Base-by-base conservation (phyloP, 2,329 filamentous ascomycete species). In the Sporothrix brunneoviolacea region DNA sequence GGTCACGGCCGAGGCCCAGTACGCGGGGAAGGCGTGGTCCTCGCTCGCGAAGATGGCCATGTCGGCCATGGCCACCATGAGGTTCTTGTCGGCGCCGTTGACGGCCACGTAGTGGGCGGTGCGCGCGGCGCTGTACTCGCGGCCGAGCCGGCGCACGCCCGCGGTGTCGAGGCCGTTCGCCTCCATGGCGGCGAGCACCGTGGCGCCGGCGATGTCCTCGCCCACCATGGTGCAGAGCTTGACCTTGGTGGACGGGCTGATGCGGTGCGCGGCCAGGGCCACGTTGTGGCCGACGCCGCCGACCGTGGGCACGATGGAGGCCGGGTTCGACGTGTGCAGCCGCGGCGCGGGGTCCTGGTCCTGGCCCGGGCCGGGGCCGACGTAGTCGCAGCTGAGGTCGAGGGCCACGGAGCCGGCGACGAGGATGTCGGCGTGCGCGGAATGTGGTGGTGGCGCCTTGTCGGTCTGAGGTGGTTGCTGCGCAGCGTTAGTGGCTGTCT, bases 261-360 rank as follows among this genome's bases (percentile, higher is more conserved):
- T 75, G 28, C 83, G 77, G 58, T 90, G 86, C 1, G 88, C 84
- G 39, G 91, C 91, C 42, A 89, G 77, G 15, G 93, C 89, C 39
- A 97, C 88, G 61, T 97, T 97, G 61, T 90, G 84, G 7, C 88
- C 93, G 8, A 97, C 93, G 7, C 93, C 93, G 12, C 93, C 93
- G 8, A 96, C 78, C 1, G 86, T 88, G 62, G 95, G 89, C 32
- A 72, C 81, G 57, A 96, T 94, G 13, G 74, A 71, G 8, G 90
- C 82, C 43, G 88, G 88, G 61, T 97, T 97, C 0, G 91, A 97
- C 1, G 90, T 95, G 53, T 91, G 79, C 33, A 83, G 71, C 45
- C 76, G 70, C 6, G 82, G 76, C 4, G 67, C 64, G 8, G 60
- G 56, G 24, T 61, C 57, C 37, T 64, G 55, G 52, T 55, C 59